Conservation (phyloP, 345 rosid species). For the Ceriops tagal region DNA sequence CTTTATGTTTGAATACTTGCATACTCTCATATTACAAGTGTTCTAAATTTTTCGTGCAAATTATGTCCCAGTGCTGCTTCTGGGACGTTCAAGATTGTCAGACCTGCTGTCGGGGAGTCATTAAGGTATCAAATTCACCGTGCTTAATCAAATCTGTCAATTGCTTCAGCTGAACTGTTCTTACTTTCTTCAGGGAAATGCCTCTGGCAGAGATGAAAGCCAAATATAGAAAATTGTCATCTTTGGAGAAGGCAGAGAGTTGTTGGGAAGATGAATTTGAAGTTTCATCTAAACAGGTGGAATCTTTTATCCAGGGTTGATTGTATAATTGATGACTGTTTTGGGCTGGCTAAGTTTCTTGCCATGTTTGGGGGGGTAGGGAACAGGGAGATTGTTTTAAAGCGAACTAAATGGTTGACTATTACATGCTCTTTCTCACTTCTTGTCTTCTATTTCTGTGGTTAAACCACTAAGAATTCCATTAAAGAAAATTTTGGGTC, state of each 20-base stretch:
- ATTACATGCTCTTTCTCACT: too few relatives aligned
- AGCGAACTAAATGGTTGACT: too few relatives aligned
- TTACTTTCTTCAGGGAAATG: slow-evolving; percentile 66
- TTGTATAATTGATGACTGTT: background rate
- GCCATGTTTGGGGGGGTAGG: too few relatives aligned
- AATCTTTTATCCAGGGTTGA: background rate
- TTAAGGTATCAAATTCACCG: slow-evolving; percentile 49
- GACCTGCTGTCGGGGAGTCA: slow-evolving; percentile 95
- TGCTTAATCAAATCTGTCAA: slow-evolving; percentile 10
- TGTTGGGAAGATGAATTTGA: slow-evolving; percentile 99
- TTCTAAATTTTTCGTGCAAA: background rate
- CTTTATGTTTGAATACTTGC: background rate
- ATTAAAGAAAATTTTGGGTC: too few relatives aligned
- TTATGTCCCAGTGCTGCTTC: slow-evolving; percentile 61
- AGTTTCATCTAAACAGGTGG: slow-evolving; percentile 81
- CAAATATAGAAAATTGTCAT: slow-evolving; percentile 71
- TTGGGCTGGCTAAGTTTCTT: too few relatives aligned
- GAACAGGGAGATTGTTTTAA: too few relatives aligned
- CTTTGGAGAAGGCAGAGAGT: slow-evolving; percentile 63
- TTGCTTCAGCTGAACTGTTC: slow-evolving; percentile 9
- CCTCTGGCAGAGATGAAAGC: slow-evolving; percentile 66
- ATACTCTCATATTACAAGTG: background rate
- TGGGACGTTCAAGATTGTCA: slow-evolving; percentile 78
- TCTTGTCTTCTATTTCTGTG: too few relatives aligned
- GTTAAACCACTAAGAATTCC: too few relatives aligned